Base-by-base conservation (phyloP, 257 asterid species). In the Salvia hispanica region DNA sequence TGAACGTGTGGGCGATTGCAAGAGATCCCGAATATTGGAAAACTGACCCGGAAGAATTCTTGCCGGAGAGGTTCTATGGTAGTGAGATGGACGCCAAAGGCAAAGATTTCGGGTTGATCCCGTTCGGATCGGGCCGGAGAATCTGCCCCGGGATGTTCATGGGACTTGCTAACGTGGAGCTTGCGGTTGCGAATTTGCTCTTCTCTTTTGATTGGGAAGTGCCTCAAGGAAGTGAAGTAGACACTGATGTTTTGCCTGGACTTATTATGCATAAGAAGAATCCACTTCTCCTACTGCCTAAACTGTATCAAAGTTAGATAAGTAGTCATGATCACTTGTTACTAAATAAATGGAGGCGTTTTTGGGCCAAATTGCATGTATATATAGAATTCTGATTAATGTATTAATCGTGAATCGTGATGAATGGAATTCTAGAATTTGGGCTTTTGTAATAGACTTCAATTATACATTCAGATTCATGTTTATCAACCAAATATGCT, bases 111-210 rank as follows among this genome's bases (percentile, higher is more conserved):
- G 48, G 64, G 47, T 7, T 7, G 33, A 14, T 58, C 9, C 64
- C 64, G 0, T 58, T 58, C 0, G 64, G 64, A 6, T 58, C 64
- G 48, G 64, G 64, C 5, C 64, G 64, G 14, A 37, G 64, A 37
- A 37, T 58, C 8, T 58, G 64, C 48, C 64, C 64, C 33, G 64
- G 64, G 1, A 58, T 58, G 64, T 37, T 58, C 9, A 43, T 61
- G 53, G 66, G 66, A 11, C 31, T 42, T 3, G 53, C 66, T 9
- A 61, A 61, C 21, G 66, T 61, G 53, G 66, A 61, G 66, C 40
- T 61, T 9, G 39, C 53, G 2, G 21, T 61, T 18, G 66, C 66
- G 0, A 61, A 61, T 61, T 42, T 61, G 52, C 40, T 61, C 11
- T 42, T 42, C 40, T 10, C 39, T 12, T 61, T 61, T 18, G 66